Percentiles rank a stretch among this genome's conserved stretches.
These are phyloP conservation scores for Otatea glauca DNA, from an alignment of 176 grass and related monocot genomes.

Conservation along the genomic window DNA sequence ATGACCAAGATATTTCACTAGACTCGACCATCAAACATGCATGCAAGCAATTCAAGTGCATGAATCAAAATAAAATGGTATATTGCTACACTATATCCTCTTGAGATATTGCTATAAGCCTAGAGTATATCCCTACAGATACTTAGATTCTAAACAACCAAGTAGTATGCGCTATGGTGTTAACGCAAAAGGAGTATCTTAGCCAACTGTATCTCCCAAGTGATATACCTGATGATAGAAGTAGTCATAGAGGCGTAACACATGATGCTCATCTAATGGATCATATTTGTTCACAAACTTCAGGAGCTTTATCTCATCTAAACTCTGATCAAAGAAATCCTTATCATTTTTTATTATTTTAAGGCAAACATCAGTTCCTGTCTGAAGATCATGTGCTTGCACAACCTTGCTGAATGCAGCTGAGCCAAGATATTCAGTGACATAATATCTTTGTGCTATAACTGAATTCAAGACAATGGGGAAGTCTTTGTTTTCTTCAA, in stretches of 20 bases:
- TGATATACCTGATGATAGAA: slow-evolving; percentile 90
- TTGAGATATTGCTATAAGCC: neutral
- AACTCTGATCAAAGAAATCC: slow-evolving; percentile 97
- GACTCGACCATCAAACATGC: slow-evolving; percentile 30
- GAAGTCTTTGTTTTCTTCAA: slow-evolving; percentile 98
- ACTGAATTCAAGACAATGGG: slow-evolving; percentile 80
- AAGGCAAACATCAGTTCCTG: slow-evolving; percentile 81
- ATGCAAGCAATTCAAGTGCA: slow-evolving; percentile 41
- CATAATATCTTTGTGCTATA: slow-evolving; percentile 92
- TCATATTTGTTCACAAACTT: slow-evolving; percentile 95
- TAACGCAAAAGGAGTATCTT: slow-evolving; percentile 26
- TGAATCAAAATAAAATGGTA: slow-evolving; percentile 13
- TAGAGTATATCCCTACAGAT: slow-evolving; percentile 38
- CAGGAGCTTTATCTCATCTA: slow-evolving; percentile 97
- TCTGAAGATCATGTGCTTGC: slow-evolving; percentile 90
- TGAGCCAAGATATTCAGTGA: slow-evolving; percentile 90
- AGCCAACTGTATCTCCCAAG: slow-evolving; percentile 11
- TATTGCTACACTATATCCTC: slow-evolving; percentile 15
- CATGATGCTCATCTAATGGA: slow-evolving; percentile 77
- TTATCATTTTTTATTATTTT: slow-evolving; percentile 99
- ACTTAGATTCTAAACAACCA: slow-evolving; percentile 27
- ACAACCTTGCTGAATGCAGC: slow-evolving; percentile 98
- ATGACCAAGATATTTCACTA: slow-evolving; percentile 30
- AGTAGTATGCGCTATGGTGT: neutral
- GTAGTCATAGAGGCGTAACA: slow-evolving; percentile 94